Evolutionary conservation across 345 rosid species (phyloP).

Genomic region (Melaleuca alternifolia): DNA sequence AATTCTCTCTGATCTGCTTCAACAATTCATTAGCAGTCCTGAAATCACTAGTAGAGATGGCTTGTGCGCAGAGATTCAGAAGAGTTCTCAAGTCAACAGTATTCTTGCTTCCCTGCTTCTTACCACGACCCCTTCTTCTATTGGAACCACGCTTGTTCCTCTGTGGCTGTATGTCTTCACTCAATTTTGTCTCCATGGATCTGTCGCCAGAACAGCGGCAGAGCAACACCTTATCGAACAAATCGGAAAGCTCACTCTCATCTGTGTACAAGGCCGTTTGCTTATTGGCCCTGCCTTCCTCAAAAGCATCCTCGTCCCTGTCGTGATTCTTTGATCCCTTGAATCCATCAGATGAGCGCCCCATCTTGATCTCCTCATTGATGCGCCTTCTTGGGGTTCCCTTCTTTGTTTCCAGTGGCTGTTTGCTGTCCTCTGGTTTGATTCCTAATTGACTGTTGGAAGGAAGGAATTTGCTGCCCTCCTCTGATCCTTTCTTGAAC

Average conservation of each 20-base stretch:
- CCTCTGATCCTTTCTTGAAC: conserved; percentile 65
- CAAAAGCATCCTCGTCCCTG: conserved; percentile 29
- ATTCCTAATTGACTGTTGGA: conserved; percentile 25
- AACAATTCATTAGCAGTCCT: conserved; percentile 62
- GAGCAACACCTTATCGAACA: conserved; percentile 59
- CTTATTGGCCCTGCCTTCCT: conserved; percentile 50
- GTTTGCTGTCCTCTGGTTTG: conserved; percentile 14
- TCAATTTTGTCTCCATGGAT: not conserved
- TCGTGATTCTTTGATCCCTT: conserved; percentile 43
- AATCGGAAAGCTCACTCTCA: conserved; percentile 38
- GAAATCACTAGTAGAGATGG: conserved; percentile 47
- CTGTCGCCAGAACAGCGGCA: not conserved
- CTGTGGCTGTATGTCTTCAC: conserved; percentile 5
- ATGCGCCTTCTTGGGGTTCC: conserved; percentile 1
- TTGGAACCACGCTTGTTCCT: conserved; percentile 5
- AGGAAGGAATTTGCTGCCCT: conserved; percentile 84
- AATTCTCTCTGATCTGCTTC: conserved; percentile 63
- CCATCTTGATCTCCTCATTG: conserved; percentile 3
- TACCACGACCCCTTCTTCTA: conserved; percentile 22
- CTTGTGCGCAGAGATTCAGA: conserved; percentile 65
- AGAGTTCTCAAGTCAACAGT: conserved; percentile 61
- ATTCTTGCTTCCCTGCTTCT: conserved; percentile 28
- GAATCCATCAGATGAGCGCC: not conserved
- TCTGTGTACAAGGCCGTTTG: conserved; percentile 35
- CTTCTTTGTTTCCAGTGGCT: not conserved